These are phyloP conservation scores for Crataegus laevigata DNA, from an alignment of 306 rosid species.

Conservation along the genomic window DNA sequence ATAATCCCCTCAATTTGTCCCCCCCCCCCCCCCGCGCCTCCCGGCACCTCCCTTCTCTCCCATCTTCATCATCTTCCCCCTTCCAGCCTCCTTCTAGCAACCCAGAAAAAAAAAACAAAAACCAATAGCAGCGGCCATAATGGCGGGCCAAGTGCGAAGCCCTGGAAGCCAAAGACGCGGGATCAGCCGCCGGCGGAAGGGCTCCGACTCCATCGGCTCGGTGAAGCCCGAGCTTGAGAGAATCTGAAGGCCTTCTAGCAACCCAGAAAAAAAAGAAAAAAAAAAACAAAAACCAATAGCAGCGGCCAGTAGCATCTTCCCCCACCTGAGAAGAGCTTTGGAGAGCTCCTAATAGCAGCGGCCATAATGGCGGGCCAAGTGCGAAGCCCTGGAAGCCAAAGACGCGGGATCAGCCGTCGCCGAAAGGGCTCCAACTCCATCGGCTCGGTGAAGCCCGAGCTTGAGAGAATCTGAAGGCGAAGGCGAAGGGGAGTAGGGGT, in stretches of 20 bases:
- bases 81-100: no score
- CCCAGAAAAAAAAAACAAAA: no score
- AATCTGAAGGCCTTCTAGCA: slow-evolving; percentile 1
- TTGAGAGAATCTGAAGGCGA: slow-evolving; percentile 11
- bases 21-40: no score
- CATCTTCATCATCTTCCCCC: no score
- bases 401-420: slow-evolving; percentile 24
- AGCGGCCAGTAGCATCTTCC: no score
- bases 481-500: slow-evolving; percentile 5
- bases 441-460: slow-evolving; percentile 12
- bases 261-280: no score
- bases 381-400: slow-evolving; percentile 23
- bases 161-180: slow-evolving; percentile 29
- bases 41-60: no score
- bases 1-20: no score
- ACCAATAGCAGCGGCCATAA: slow-evolving; percentile 72
- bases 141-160: slow-evolving; percentile 39
- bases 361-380: slow-evolving; percentile 52
- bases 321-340: slow-evolving; percentile 90
- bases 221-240: slow-evolving; percentile 15
- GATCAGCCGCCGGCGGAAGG: slow-evolving; percentile 8
- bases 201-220: slow-evolving; percentile 7
- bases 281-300: no score
- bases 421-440: not conserved
- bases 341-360: slow-evolving; percentile 85